Conservation (phyloP, 306 rosid genomes). For the Cicer bijugum region DNA sequence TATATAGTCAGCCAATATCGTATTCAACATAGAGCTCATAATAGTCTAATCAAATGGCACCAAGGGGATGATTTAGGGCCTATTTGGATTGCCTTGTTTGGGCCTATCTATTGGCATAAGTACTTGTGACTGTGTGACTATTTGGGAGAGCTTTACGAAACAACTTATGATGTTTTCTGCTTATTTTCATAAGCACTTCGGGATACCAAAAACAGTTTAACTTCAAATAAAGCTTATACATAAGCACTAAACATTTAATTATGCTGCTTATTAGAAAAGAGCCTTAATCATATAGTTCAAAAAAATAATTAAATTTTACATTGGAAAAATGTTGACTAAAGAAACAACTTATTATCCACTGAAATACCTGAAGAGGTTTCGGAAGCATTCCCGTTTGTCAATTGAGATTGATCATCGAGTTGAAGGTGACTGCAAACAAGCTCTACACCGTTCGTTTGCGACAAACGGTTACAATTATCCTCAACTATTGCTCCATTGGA, state of each 20-base stretch:
- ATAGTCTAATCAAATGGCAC: not conserved
- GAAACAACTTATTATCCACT: not conserved
- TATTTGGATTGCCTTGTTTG: too few relatives aligned
- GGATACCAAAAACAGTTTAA: too few relatives aligned
- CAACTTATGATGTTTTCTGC: too few relatives aligned
- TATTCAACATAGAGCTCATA: not conserved
- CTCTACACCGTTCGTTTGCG: constrained; percentile 9
- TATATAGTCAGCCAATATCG: constrained; percentile 5
- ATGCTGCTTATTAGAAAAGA: too few relatives aligned
- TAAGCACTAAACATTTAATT: too few relatives aligned
- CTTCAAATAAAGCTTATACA: too few relatives aligned
- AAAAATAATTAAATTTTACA: constrained; percentile 7
- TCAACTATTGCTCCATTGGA: constrained; percentile 37
- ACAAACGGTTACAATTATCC: not conserved
- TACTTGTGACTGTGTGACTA: too few relatives aligned
- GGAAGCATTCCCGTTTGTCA: constrained; percentile 40
- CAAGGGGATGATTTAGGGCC: not conserved
- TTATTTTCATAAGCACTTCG: too few relatives aligned
- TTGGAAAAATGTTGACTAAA: not conserved
- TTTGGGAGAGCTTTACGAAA: too few relatives aligned
- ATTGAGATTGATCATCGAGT: constrained; percentile 41
- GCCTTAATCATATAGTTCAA: not conserved
- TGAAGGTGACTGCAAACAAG: constrained; percentile 38
- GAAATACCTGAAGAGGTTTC: constrained; percentile 57
- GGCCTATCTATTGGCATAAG: too few relatives aligned